phyloP scores from a whole-genome alignment of 371 early-diverging fungal species.

The Batrachochytrium dendrobatidis region DNA sequence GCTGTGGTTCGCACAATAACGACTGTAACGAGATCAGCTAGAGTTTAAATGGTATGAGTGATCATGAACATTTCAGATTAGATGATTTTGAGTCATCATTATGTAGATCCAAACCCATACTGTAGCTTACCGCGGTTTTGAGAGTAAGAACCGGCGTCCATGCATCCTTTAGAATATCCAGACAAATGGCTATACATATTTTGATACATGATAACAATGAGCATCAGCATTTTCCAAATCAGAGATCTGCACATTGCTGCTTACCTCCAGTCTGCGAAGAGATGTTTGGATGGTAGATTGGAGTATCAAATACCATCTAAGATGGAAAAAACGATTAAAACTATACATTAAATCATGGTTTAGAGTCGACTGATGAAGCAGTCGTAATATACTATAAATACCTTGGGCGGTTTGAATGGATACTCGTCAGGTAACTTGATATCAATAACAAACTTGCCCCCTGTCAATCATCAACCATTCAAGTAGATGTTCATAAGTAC shows the following conservation, averaged over 20 bases:
- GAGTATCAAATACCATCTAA: conserved; percentile 25
- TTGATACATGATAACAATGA: neutral
- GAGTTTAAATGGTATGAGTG: neutral
- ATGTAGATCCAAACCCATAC: neutral
- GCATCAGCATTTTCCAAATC: neutral
- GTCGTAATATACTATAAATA: conserved; percentile 3
- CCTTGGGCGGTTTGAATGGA: conserved; percentile 38
- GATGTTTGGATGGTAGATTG: conserved; percentile 37
- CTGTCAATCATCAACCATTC: conserved; percentile 4
- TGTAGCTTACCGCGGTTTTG: conserved; percentile 30
- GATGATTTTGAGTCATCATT: neutral
- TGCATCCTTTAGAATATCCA: conserved; percentile 43
- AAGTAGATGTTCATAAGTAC: neutral
- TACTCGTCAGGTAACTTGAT: conserved; percentile 31
- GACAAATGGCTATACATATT: conserved; percentile 20
- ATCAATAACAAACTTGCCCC: conserved; percentile 14
- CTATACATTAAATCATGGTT: neutral
- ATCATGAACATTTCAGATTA: neutral
- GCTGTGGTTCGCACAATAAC: conserved; percentile 38
- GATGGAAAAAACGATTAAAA: neutral
- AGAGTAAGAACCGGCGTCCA: conserved; percentile 43
- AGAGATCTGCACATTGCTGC: neutral
- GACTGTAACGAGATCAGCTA: conserved; percentile 41
- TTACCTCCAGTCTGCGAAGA: conserved; percentile 37
- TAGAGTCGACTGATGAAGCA: neutral